Percentiles rank a stretch among this genome's conserved stretches.
phyloP scores from a whole-genome alignment of 768 basidiomycete genomes.

The Boletales sp. region DNA sequence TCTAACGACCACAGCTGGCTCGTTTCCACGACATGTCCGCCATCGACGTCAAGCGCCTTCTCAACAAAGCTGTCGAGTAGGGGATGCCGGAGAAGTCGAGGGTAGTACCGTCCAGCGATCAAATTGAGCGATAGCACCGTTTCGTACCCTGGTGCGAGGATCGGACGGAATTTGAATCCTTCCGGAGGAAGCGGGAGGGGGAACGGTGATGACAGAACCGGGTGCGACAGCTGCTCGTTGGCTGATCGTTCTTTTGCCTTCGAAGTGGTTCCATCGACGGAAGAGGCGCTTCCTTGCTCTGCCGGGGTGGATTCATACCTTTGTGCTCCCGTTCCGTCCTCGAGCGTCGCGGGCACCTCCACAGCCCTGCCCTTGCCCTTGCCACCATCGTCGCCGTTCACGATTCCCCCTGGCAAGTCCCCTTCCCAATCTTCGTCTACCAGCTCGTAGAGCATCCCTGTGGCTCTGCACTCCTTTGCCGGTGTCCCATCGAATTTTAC shows the following conservation, averaged over 20 bases:
- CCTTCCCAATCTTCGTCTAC: slow-evolving; percentile 69
- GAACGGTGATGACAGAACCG: slow-evolving; percentile 30
- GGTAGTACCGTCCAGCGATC: slow-evolving; percentile 80
- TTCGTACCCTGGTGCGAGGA: slow-evolving; percentile 60
- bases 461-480: slow-evolving; percentile 59
- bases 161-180: slow-evolving; percentile 67
- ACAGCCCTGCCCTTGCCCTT: slow-evolving; percentile 33
- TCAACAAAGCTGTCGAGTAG: slow-evolving; percentile 43
- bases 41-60: slow-evolving; percentile 35
- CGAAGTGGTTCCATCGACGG: slow-evolving; percentile 11
- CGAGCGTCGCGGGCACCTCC: slow-evolving; percentile 14
- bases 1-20: slow-evolving; percentile 70
- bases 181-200: slow-evolving; percentile 60
- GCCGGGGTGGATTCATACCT: background rate
- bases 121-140: slow-evolving; percentile 64
- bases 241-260: slow-evolving; percentile 16
- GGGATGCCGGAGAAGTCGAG: slow-evolving; percentile 63
- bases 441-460: slow-evolving; percentile 74
- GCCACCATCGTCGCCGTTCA: slow-evolving; percentile 9
- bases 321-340: slow-evolving; percentile 5
- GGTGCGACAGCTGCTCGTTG: slow-evolving; percentile 36
- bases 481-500: slow-evolving; percentile 37
- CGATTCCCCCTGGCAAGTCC: slow-evolving; percentile 25
- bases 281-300: slow-evolving; percentile 16
- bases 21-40: slow-evolving; percentile 36